A percentile compares a stretch with the other conserved stretches of the same genome.
phyloP scores from a whole-genome alignment of 192 early-diverging fungal genomes.

The Entomortierella parvispora region DNA sequence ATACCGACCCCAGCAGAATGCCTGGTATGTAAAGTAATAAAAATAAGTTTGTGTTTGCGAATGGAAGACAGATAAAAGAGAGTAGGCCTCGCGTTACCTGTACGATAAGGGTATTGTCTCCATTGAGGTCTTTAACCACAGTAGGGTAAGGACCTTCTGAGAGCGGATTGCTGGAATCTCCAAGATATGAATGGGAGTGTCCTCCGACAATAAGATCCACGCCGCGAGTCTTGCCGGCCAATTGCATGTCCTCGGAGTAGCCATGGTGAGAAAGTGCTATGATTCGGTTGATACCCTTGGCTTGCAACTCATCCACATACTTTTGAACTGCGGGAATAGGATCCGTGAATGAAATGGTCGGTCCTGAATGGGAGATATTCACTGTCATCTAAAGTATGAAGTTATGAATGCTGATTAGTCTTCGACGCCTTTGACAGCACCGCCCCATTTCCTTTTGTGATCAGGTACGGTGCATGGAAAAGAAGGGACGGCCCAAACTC shows the following conservation, averaged over 20 bases:
- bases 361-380: slow-evolving; percentile 63
- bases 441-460: no score
- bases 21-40: no score
- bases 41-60: not conserved
- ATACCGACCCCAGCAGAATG: slow-evolving; percentile 68
- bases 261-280: slow-evolving; percentile 79
- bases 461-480: slow-evolving; percentile 55
- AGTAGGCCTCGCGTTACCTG: no score
- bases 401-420: no score
- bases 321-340: slow-evolving; percentile 68
- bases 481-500: not conserved
- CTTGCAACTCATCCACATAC: slow-evolving; percentile 69
- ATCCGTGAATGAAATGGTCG: slow-evolving; percentile 64
- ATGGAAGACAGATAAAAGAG: no score
- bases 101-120: slow-evolving; percentile 73
- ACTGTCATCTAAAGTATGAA: slow-evolving; percentile 54
- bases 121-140: slow-evolving; percentile 66
- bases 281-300: slow-evolving; percentile 70
- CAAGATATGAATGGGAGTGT: slow-evolving; percentile 78
- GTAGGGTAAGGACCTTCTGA: slow-evolving; percentile 78
- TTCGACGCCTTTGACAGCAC: no score
- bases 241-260: slow-evolving; percentile 71
- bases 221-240: slow-evolving; percentile 67
- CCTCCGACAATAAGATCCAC: slow-evolving; percentile 76
- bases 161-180: slow-evolving; percentile 56